Percentiles rank a stretch among this genome's conserved stretches.
Conservation (phyloP, 352 stramenopile genomes). For the Globisporangium yorkense region DNA sequence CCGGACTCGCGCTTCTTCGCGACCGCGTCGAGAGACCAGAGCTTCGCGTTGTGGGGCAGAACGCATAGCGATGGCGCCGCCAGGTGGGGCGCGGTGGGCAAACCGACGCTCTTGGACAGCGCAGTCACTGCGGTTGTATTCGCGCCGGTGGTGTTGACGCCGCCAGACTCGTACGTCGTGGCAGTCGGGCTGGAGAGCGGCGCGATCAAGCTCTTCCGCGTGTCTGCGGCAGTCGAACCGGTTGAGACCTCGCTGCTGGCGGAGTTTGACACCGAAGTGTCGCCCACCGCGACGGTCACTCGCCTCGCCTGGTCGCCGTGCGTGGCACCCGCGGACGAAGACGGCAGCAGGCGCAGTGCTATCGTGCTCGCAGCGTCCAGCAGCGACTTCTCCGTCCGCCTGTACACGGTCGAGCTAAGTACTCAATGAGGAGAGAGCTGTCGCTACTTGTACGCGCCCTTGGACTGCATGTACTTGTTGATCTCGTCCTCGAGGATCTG, state of each 20-base stretch:
- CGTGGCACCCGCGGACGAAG: background rate
- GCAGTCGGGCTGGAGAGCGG: constrained; percentile 61
- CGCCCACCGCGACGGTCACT: constrained; percentile 33
- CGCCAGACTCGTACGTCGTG: constrained; percentile 22
- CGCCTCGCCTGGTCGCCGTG: constrained; percentile 41
- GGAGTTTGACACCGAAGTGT: constrained; percentile 18
- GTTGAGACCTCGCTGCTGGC: constrained; percentile 11
- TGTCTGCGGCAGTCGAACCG: constrained; percentile 3
- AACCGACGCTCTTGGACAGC: constrained; percentile 21
- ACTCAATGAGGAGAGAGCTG: constrained; percentile 4
- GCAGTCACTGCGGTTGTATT: constrained; percentile 67
- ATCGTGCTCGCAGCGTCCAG: constrained; percentile 35
- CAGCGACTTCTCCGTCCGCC: constrained; percentile 43
- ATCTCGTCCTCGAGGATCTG: constrained; percentile 64
- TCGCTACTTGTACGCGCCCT: constrained; percentile 44
- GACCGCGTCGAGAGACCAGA: constrained; percentile 63
- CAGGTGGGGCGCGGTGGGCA: constrained; percentile 18
- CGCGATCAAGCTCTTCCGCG: constrained; percentile 30
- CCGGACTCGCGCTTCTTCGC: constrained; percentile 51
- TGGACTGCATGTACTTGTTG: constrained; percentile 71
- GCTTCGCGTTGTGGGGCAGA: constrained; percentile 44
- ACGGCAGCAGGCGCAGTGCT: background rate
- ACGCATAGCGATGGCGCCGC: background rate
- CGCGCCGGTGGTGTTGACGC: constrained; percentile 13
- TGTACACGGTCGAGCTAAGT: constrained; percentile 27